Evolutionary conservation across 2,329 filamentous ascomycete species (phyloP).

Genomic region (Sarocladium kiliense): DNA sequence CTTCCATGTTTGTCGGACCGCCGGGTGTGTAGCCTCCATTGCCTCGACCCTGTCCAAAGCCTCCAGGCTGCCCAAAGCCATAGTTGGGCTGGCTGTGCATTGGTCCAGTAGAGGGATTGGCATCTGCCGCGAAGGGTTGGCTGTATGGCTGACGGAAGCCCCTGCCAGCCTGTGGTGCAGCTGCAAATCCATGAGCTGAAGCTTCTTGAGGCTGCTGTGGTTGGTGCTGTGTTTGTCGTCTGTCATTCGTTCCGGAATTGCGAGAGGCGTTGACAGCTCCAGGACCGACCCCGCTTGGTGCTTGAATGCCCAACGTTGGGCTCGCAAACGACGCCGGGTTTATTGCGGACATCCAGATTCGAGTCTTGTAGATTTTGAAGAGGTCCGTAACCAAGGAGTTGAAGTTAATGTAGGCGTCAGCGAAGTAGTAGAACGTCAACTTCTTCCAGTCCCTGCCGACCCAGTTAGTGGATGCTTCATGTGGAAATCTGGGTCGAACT

Average conservation of each 20-base stretch:
- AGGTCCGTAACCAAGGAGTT: constrained; percentile 95
- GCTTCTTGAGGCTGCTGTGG: constrained; percentile 31
- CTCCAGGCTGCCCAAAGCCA: constrained; percentile 25
- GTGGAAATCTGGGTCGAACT: constrained; percentile 32
- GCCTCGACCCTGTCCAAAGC: constrained; percentile 27
- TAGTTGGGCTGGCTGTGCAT: constrained; percentile 30
- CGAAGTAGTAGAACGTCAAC: constrained; percentile 98
- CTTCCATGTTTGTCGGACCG: constrained; percentile 23
- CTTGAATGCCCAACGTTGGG: constrained; percentile 65
- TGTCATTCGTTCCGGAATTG: constrained; percentile 34
- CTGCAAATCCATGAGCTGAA: constrained; percentile 24
- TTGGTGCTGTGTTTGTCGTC: constrained; percentile 36
- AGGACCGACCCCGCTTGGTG: constrained; percentile 61
- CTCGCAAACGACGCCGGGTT: constrained; percentile 94
- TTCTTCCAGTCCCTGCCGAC: constrained; percentile 89
- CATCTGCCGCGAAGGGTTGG: constrained; percentile 37
- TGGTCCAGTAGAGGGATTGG: constrained; percentile 31
- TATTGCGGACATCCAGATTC: constrained; percentile 99
- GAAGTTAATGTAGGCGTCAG: constrained; percentile 98
- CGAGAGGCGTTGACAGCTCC: constrained; percentile 58
- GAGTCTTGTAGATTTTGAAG: constrained; percentile 98
- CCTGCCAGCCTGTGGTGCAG: constrained; percentile 30
- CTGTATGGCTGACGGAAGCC: constrained; percentile 38
- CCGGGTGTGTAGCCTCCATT: constrained; percentile 24
- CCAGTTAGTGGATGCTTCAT: constrained; percentile 11